Percentiles rank a stretch among this genome's conserved stretches.
Conservation (phyloP, 257 asterid species). For the Jaltomata sinuosa region DNA sequence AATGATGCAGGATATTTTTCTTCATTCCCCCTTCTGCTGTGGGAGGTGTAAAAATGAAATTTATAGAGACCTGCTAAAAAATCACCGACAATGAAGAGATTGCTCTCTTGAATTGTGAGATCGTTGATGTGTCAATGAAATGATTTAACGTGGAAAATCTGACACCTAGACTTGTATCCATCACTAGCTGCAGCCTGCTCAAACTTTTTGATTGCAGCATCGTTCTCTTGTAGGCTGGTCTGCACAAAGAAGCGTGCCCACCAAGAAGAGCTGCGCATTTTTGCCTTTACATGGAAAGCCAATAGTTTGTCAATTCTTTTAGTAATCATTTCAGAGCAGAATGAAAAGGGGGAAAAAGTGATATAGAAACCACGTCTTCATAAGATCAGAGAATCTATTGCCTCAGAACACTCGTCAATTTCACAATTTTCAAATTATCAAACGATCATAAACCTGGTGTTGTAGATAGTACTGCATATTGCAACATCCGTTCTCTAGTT, state of each 20-base stretch:
- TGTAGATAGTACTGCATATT: neutral
- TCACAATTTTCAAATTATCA: neutral
- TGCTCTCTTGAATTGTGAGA: neutral
- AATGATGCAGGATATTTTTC: neutral
- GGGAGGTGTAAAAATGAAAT: neutral
- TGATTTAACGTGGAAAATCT: conserved; percentile 84
- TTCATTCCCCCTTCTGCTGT: neutral
- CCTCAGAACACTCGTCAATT: neutral
- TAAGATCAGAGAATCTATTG: neutral
- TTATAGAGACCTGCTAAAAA: neutral
- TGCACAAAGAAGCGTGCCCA: conserved; percentile 77
- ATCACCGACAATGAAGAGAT: neutral
- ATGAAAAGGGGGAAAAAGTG: neutral
- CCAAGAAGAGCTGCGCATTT: conserved; percentile 77
- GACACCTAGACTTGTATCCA: conserved; percentile 54
- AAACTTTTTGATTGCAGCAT: conserved; percentile 60
- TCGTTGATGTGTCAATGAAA: conserved; percentile 30
- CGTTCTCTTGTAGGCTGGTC: conserved; percentile 76
- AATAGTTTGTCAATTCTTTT: neutral
- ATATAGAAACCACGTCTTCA: neutral
- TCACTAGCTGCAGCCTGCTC: conserved; percentile 56
- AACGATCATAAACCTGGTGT: neutral
- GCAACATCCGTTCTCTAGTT: neutral
- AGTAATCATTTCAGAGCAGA: neutral
- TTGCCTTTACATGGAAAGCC: conserved; percentile 39